Evolutionary conservation across 1,284 basidiomycete genomes (phyloP).

Genomic region (Rhizoctonia solani): DNA sequence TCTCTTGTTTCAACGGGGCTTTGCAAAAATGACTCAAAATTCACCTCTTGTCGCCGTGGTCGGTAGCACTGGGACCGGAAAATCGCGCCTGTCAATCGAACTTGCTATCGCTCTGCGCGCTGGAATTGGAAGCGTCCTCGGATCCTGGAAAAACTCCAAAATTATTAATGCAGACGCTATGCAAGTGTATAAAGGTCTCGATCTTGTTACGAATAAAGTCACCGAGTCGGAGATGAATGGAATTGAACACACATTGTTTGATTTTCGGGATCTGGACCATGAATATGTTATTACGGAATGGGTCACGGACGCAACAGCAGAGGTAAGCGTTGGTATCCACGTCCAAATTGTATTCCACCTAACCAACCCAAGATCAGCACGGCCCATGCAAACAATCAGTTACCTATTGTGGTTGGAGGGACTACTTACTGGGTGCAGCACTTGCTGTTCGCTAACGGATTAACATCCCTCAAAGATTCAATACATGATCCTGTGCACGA

Average conservation of each 20-base stretch:
- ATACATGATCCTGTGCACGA: slow-evolving; percentile 33
- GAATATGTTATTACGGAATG: slow-evolving; percentile 88
- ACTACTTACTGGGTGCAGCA: slow-evolving; percentile 99
- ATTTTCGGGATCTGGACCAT: slow-evolving; percentile 80
- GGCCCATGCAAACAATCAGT: slow-evolving; percentile 59
- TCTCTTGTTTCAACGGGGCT: slow-evolving; percentile 42
- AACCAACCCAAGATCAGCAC: slow-evolving; percentile 63
- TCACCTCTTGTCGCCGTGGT: slow-evolving; percentile 79
- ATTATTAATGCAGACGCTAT: slow-evolving; percentile 97
- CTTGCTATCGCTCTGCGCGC: slow-evolving; percentile 64
- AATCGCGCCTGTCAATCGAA: slow-evolving; percentile 90
- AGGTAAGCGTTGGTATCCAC: slow-evolving; percentile 54
- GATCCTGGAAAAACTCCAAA: slow-evolving; percentile 61
- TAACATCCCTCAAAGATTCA: slow-evolving; percentile 49
- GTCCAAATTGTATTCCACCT: neutral
- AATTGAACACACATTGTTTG: slow-evolving; percentile 88
- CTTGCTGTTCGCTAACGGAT: slow-evolving; percentile 76
- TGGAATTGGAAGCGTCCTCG: neutral
- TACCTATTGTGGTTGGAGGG: slow-evolving; percentile 93
- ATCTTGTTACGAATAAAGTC: slow-evolving; percentile 96
- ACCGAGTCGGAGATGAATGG: slow-evolving; percentile 75
- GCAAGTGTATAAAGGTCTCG: slow-evolving; percentile 95
- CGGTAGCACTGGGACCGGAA: slow-evolving; percentile 96
- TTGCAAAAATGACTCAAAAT: neutral
- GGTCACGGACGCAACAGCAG: slow-evolving; percentile 73